Conservation (phyloP, 495 filamentous ascomycete genomes). For the Physcia stellaris region DNA sequence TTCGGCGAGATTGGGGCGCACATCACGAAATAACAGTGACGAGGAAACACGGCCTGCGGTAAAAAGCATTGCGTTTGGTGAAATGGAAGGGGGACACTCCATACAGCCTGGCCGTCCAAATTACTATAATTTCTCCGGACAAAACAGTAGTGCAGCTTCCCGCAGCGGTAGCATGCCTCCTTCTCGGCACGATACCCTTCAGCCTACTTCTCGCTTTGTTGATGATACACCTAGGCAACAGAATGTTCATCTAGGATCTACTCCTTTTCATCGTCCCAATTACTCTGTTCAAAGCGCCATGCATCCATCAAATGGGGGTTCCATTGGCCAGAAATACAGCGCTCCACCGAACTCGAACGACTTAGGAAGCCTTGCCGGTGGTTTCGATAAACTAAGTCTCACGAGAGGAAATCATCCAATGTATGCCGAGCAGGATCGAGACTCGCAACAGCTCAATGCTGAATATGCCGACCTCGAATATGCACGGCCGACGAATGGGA, state of each 20-base stretch:
- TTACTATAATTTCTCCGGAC: conserved; percentile 13
- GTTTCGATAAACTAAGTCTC: conserved; percentile 11
- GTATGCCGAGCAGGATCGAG: background rate
- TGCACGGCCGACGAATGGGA: background rate
- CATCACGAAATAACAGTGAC: conserved; percentile 14
- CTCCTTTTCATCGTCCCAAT: conserved; percentile 7
- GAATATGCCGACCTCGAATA: conserved; percentile 4
- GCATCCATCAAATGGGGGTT: conserved; percentile 1
- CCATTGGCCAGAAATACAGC: conserved; percentile 1
- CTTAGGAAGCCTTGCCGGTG: conserved; percentile 7
- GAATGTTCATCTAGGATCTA: background rate
- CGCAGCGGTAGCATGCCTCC: conserved; percentile 26
- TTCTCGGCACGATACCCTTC: conserved; percentile 21
- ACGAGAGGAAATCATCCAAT: conserved; percentile 7
- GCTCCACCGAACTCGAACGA: conserved; percentile 7
- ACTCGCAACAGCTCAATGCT: background rate
- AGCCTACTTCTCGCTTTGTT: conserved; percentile 10
- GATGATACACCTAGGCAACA: conserved; percentile 6
- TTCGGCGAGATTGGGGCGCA: conserved; percentile 1
- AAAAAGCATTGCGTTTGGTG: conserved; percentile 8
- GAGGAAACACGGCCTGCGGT: conserved; percentile 11
- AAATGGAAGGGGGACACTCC: conserved; percentile 3
- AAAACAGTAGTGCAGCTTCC: conserved; percentile 20
- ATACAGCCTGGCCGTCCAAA: conserved; percentile 9
- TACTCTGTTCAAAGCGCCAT: conserved; percentile 8